A percentile compares a stretch with the other conserved stretches of the same genome.
These are phyloP conservation scores for Candida sp. DNA, from an alignment of 1,139 yeast genomes.

Conservation along the genomic window DNA sequence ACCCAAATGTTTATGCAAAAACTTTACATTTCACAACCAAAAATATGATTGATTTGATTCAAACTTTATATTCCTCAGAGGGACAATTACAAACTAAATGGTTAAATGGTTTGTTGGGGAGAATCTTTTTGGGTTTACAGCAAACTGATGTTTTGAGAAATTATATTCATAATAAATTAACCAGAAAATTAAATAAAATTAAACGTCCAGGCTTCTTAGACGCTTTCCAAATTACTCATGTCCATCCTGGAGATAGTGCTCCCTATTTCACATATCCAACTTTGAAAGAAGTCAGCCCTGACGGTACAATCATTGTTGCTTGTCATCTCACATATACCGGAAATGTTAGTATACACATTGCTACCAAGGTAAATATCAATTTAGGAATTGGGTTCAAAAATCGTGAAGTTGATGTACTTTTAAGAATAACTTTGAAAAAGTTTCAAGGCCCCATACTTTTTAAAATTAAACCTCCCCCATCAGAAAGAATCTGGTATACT, in stretches of 20 bases:
- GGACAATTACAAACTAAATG: slow-evolving; percentile 84
- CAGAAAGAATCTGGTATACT: slow-evolving; percentile 86
- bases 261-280: slow-evolving; percentile 79
- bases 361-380: slow-evolving; percentile 74
- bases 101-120: slow-evolving; percentile 84
- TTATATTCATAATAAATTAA: slow-evolving; percentile 55
- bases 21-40: slow-evolving; percentile 70
- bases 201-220: slow-evolving; percentile 87
- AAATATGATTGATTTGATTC: slow-evolving; percentile 72
- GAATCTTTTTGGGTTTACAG: slow-evolving; percentile 74
- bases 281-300: slow-evolving; percentile 69
- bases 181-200: slow-evolving; percentile 71
- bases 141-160: slow-evolving; percentile 63
- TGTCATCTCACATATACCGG: slow-evolving; percentile 71
- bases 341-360: slow-evolving; percentile 65
- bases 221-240: slow-evolving; percentile 68
- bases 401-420: slow-evolving; percentile 71
- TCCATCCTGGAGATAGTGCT: slow-evolving; percentile 76
- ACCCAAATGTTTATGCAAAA: slow-evolving; percentile 53
- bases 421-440: slow-evolving; percentile 66
- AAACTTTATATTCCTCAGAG: slow-evolving; percentile 74
- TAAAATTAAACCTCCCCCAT: slow-evolving; percentile 83
- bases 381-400: slow-evolving; percentile 74
- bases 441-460: slow-evolving; percentile 73
- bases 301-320: slow-evolving; percentile 69